A percentile compares a stretch with the other conserved stretches of the same genome.
These are phyloP conservation scores for Beauveria brongniartii DNA, from an alignment of 2,329 filamentous ascomycete species.

Conservation along the genomic window DNA sequence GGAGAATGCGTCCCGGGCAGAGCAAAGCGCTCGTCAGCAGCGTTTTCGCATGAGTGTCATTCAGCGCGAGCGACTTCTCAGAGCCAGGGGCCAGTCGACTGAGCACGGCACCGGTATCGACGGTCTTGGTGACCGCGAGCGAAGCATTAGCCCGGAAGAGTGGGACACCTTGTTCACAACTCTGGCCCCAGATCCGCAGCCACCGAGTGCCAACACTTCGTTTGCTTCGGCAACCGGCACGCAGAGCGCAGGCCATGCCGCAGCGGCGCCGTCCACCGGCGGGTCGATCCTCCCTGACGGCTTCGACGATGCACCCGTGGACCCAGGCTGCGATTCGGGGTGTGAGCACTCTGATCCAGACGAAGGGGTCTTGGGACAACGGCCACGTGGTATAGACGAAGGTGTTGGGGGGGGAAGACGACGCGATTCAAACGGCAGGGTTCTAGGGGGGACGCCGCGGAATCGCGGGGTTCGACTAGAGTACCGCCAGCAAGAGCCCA, in stretches of 20 bases:
- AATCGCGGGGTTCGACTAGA: neutral
- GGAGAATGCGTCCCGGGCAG: neutral
- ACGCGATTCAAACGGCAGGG: too few species aligned
- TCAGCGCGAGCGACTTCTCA: neutral
- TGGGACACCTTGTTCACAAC: slow-evolving; percentile 81
- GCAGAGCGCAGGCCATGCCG: slow-evolving; percentile 27
- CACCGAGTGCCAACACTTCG: slow-evolving; percentile 73
- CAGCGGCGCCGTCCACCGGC: slow-evolving; percentile 23
- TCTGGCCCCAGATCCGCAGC: slow-evolving; percentile 70
- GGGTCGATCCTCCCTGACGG: slow-evolving; percentile 23
- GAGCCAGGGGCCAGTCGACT: slow-evolving; percentile 1
- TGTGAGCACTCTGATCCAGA: slow-evolving; percentile 50
- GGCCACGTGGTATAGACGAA: too few species aligned
- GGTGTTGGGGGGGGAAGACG: too few species aligned
- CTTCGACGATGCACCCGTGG: slow-evolving; percentile 25
- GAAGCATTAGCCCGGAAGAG: slow-evolving; percentile 68
- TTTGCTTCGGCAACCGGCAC: slow-evolving; percentile 57
- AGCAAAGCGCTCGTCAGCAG: neutral
- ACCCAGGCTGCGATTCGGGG: slow-evolving; percentile 43
- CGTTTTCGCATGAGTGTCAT: neutral
- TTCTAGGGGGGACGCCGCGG: too few species aligned
- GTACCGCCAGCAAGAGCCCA: neutral
- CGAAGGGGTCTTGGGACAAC: slow-evolving; percentile 24
- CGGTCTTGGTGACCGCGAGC: slow-evolving; percentile 75
- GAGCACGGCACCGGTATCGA: slow-evolving; percentile 37